Percentiles rank a stretch among this genome's conserved stretches.
These are phyloP conservation scores for Dichotomopilus funicola DNA, from an alignment of 2,329 filamentous ascomycete genomes.

Conservation along the genomic window DNA sequence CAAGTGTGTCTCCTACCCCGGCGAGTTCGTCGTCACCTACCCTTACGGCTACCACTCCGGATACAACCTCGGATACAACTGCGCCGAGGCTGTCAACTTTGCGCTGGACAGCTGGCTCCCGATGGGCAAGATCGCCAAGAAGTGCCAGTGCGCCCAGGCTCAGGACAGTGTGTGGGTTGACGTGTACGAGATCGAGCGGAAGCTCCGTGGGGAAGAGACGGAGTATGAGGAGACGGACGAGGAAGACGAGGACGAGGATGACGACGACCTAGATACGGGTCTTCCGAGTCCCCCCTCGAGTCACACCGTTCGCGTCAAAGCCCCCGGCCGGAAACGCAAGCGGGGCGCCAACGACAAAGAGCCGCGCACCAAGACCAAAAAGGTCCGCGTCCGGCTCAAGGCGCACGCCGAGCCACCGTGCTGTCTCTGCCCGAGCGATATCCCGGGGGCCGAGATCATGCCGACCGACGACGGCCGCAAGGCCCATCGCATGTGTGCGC, in stretches of 20 bases:
- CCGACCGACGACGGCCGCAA: conserved; percentile 81
- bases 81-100: conserved; percentile 97
- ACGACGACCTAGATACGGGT: conserved; percentile 60
- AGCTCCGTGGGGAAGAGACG: conserved; percentile 80
- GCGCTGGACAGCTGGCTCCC: conserved; percentile 92
- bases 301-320: conserved; percentile 61
- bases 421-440: conserved; percentile 85
- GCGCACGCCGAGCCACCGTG: conserved; percentile 71
- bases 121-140: conserved; percentile 91
- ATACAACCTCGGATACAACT: conserved; percentile 97
- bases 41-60: conserved; percentile 98
- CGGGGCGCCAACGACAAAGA: conserved; percentile 37
- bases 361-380: conserved; percentile 61
- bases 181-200: conserved; percentile 91
- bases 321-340: conserved; percentile 63
- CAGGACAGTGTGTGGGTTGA: conserved; percentile 98
- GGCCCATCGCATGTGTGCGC: conserved; percentile 81
- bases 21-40: conserved; percentile 97
- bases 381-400: conserved; percentile 68
- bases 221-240: conserved; percentile 76
- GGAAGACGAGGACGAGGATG: conserved; percentile 59
- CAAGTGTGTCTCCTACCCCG: conserved; percentile 88
- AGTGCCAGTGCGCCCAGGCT: conserved; percentile 90
- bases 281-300: conserved; percentile 73
- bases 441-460: conserved; percentile 73